Evolutionary conservation across 2,329 filamentous ascomycete species (phyloP), one percentile per base, ranked within the genome.

Genomic region (Ilyonectria sp.): DNA sequence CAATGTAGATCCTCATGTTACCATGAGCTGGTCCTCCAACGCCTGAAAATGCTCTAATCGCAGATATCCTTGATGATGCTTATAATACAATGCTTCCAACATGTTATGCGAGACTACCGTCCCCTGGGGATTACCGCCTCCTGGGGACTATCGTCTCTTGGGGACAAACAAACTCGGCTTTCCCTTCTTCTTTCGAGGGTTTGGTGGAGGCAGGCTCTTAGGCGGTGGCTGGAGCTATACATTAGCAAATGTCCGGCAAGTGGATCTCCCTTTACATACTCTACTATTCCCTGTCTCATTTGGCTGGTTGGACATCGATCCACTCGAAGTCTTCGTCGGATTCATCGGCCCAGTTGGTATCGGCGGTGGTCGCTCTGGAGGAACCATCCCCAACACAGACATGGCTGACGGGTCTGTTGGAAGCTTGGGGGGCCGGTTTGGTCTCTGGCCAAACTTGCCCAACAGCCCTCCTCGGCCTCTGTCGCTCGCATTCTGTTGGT

Each of bases 401-500:
- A 87, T 86, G 19, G 86, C 86, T 2, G 86, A 86, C 2, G 86
- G 86, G 60, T 88, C 86, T 31, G 77, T 79, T n/a, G 80, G 79
- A n/a, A 74, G 71, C 62, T 77, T 77, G 4, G 72, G 66, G 9
- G 73, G 72, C 44, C 73, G 69, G 57, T 59, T 71, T 15, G 78
- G 73, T 63, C 74, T 81, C 58, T 76, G 73, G 21, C 77, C 77
- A 67, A 82, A 82, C 61, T 82, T 82, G 70, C 78, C 74, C 75
- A 79, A 72, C 2, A 82, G 71, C 2, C 79, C 78, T 31, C 77
- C 73, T 43, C 80, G 78, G 21, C 75, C 56, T 52, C 66, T 77
- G 61, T 77, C 77, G 65, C 67, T 76, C 35, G 79, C 77, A 60
- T 78, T 65, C 80, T 82, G 62, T 58, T 33, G 9, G 33, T 9